Evolutionary conservation across 108 stramenopile species (phyloP).

Genomic region (Nitzschia sp.): DNA sequence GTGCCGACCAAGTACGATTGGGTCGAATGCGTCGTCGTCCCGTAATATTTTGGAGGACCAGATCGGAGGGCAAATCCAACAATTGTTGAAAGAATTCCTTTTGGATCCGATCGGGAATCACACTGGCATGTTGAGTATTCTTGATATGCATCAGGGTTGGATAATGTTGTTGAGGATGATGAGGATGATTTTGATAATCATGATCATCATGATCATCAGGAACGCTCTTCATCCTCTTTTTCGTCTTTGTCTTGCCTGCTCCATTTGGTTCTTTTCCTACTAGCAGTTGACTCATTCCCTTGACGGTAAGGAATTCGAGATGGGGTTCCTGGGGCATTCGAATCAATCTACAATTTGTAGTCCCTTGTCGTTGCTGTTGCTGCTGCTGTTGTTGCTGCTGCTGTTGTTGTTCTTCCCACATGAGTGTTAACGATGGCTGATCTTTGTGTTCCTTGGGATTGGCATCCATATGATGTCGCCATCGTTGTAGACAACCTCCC

Average conservation of each 20-base stretch:
- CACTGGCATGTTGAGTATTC: slow-evolving; percentile 17
- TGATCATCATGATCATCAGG: background rate
- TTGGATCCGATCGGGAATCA: slow-evolving; percentile 14
- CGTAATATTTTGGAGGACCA: slow-evolving; percentile 5
- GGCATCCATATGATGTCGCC: slow-evolving; percentile 11
- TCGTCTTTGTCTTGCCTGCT: no score
- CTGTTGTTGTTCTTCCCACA: slow-evolving; percentile 22
- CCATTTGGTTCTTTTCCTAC: background rate
- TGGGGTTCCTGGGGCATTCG: slow-evolving; percentile 10
- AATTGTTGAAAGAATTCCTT: slow-evolving; percentile 8
- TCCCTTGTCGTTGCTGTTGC: background rate
- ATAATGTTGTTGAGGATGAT: background rate
- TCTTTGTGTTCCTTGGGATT: slow-evolving; percentile 20
- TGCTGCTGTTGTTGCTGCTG: no score
- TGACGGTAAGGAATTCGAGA: background rate
- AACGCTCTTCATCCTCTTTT: no score
- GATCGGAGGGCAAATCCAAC: background rate
- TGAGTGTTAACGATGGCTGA: slow-evolving; percentile 10
- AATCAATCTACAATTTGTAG: slow-evolving; percentile 1
- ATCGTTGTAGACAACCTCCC: slow-evolving; percentile 1
- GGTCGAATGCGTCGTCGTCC: slow-evolving; percentile 4
- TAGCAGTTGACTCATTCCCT: slow-evolving; percentile 15
- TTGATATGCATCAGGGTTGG: slow-evolving; percentile 22
- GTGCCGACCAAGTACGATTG: slow-evolving; percentile 16
- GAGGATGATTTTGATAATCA: no score